phyloP scores from a whole-genome alignment of 352 stramenopile genomes.

The Phytophthora melonis region DNA sequence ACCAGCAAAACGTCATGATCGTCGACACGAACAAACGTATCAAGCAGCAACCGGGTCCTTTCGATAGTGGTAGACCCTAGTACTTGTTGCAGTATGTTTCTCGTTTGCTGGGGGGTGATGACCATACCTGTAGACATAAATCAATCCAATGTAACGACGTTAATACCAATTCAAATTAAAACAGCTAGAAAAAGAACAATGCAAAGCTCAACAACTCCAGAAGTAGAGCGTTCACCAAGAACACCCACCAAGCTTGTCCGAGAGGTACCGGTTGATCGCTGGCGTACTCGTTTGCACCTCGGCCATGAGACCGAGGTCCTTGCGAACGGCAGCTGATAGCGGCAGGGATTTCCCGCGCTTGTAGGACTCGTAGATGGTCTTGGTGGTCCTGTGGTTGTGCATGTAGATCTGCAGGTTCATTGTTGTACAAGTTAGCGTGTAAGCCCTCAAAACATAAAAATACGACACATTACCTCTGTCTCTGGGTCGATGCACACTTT shows the following conservation, averaged over 20 bases:
- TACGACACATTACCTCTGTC: neutral
- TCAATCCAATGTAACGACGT: no score
- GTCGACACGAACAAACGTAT: no score
- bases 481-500: neutral
- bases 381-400: neutral
- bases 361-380: neutral
- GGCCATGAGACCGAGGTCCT: neutral
- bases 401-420: neutral
- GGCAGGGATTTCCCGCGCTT: neutral
- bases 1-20: no score
- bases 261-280: neutral
- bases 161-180: no score
- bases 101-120: no score
- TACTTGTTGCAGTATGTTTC: no score
- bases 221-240: neutral
- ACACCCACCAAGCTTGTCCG: neutral
- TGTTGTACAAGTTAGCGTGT: neutral
- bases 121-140: no score
- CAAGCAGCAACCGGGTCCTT: no score
- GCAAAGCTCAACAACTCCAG: slow-evolving; percentile 1
- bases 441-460: neutral
- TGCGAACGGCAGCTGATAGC: neutral
- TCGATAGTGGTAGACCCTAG: no score
- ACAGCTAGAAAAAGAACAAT: no score
- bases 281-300: neutral